These are phyloP conservation scores for Talaromyces sp. DNA, from an alignment of 2,329 filamentous ascomycete species.

Conservation along the genomic window DNA sequence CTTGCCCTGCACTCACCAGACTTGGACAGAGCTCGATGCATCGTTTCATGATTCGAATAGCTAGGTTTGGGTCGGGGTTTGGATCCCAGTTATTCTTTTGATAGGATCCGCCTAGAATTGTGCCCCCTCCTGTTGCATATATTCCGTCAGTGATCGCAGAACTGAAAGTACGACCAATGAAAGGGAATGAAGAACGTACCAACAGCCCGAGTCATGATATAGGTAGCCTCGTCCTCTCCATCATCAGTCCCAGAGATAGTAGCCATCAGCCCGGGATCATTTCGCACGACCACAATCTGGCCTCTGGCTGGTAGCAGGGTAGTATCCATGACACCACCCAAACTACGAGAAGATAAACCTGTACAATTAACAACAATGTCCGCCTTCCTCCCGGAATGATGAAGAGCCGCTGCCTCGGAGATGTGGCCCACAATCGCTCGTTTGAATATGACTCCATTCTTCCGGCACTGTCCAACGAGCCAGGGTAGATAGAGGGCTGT, in stretches of 20 bases:
- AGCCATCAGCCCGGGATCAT: conserved; percentile 69
- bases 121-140: conserved; percentile 58
- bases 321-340: conserved; percentile 77
- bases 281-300: conserved; percentile 79
- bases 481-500: conserved; percentile 82
- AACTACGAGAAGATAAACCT: conserved; percentile 67
- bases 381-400: conserved; percentile 45
- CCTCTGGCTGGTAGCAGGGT: conserved; percentile 73
- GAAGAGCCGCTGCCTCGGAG: conserved; percentile 61
- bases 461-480: conserved; percentile 75
- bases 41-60: conserved; percentile 77
- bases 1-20: conserved; percentile 42
- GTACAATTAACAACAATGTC: conserved; percentile 81
- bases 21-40: conserved; percentile 35
- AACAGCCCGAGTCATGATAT: conserved; percentile 75
- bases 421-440: conserved; percentile 67
- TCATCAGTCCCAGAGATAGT: conserved; percentile 66
- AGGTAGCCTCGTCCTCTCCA: conserved; percentile 63
- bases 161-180: too few species aligned
- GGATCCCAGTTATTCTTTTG: conserved; percentile 76
- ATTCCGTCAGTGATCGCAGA: not conserved
- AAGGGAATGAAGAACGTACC: conserved; percentile 2
- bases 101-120: conserved; percentile 81
- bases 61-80: conserved; percentile 73
- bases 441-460: conserved; percentile 66